Percentiles rank a stretch among this genome's conserved stretches.
These are phyloP conservation scores for Sphenostylis stenocarpa DNA, from an alignment of 306 rosid species.

Conservation along the genomic window DNA sequence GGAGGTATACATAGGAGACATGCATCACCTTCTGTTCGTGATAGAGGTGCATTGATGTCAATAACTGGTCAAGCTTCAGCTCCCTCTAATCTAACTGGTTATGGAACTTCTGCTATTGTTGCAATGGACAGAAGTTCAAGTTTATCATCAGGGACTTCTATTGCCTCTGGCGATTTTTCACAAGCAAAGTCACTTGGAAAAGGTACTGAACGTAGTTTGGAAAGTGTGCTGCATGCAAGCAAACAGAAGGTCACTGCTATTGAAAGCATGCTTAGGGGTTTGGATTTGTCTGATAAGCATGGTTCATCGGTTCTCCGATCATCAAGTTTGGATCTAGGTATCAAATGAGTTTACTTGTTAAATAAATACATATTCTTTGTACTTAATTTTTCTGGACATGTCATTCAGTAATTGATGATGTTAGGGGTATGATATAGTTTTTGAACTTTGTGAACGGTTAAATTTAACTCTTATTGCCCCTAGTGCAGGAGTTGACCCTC, in stretches of 20 bases:
- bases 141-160: conserved; percentile 76
- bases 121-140: conserved; percentile 95
- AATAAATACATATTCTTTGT: conserved; percentile 16
- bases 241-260: conserved; percentile 98
- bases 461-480: conserved; percentile 75
- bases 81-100: conserved; percentile 76
- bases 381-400: conserved; percentile 18
- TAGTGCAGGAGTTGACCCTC: conserved; percentile 99
- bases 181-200: conserved; percentile 76
- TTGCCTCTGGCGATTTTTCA: conserved; percentile 72
- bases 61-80: conserved; percentile 64
- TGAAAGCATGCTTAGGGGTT: conserved; percentile 99
- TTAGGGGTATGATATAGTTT: conserved; percentile 7
- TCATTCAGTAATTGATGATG: conserved; percentile 11
- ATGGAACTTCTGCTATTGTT: conserved; percentile 99
- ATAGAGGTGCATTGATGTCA: conserved; percentile 66
- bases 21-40: conserved; percentile 92
- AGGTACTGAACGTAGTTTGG: conserved; percentile 86
- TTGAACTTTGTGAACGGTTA: conserved; percentile 67
- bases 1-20: conserved; percentile 92
- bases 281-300: conserved; percentile 86
- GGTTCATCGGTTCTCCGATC: conserved; percentile 67
- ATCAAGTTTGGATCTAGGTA: conserved; percentile 99
- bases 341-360: conserved; percentile 44
- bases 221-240: conserved; percentile 93